Evolutionary conservation across 306 rosid species (phyloP).

Genomic region (Prosopis cineraria): DNA sequence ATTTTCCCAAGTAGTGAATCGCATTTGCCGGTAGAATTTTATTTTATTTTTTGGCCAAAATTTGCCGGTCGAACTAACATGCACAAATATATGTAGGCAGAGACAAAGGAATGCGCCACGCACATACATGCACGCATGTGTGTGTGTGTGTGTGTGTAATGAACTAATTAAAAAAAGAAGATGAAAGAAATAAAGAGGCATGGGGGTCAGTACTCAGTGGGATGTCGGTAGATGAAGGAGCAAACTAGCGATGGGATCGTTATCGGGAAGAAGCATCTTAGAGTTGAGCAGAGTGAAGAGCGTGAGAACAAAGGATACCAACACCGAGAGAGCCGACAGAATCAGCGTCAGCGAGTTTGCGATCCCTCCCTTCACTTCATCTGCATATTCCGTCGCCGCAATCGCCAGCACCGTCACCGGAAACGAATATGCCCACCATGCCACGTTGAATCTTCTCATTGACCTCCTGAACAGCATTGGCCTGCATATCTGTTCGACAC

Average conservation of each 20-base stretch:
- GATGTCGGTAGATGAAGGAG: background rate
- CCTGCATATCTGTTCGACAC: conserved; percentile 51
- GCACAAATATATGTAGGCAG: background rate
- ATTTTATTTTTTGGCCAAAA: too few relatives aligned
- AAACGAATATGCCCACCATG: conserved; percentile 77
- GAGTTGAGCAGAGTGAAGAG: conserved; percentile 48
- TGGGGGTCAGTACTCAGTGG: background rate
- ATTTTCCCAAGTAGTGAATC: background rate
- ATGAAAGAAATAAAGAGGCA: background rate
- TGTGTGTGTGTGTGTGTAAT: too few relatives aligned
- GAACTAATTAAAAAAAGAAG: background rate
- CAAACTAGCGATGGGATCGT: conserved; percentile 34
- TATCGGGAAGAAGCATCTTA: conserved; percentile 53
- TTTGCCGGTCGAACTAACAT: background rate
- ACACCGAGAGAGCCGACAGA: conserved; percentile 41
- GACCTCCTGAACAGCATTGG: conserved; percentile 64
- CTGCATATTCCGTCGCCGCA: conserved; percentile 55
- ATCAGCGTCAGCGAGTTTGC: conserved; percentile 42
- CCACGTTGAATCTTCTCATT: conserved; percentile 56
- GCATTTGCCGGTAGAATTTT: background rate
- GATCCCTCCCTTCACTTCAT: conserved; percentile 45
- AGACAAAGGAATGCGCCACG: background rate
- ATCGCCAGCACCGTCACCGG: conserved; percentile 54
- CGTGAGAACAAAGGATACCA: conserved; percentile 37
- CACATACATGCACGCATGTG: background rate